Evolutionary conservation across 2,329 filamentous ascomycete genomes (phyloP).

Genomic region (Penicillium oxalicum): DNA sequence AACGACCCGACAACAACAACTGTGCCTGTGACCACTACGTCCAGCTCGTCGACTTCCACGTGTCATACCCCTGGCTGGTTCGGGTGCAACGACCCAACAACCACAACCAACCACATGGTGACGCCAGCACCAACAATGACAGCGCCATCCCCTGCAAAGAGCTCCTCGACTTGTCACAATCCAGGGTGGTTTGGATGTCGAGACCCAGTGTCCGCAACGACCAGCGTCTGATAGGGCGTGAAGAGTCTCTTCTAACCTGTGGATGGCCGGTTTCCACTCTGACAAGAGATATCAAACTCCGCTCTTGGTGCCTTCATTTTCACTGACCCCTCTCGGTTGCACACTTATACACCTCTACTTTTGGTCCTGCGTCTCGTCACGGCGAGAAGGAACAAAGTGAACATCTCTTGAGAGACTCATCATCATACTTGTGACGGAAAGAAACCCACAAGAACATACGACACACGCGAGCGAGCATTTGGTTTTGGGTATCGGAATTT

Average conservation of each 20-base stretch:
- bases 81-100: conserved; percentile 22
- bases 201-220: conserved; percentile 4
- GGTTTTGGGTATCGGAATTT: not conserved
- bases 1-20: conserved; percentile 31
- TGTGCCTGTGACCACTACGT: conserved; percentile 5
- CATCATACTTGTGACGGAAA: too few relatives aligned
- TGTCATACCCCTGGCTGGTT: conserved; percentile 32
- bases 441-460: not conserved
- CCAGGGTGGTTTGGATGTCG: conserved; percentile 12
- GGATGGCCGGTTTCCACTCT: too few relatives aligned
- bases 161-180: conserved; percentile 10
- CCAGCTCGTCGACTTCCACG: conserved; percentile 11
- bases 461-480: conserved; percentile 4
- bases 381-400: too few relatives aligned
- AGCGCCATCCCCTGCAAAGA: not conserved
- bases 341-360: conserved; percentile 1
- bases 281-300: not conserved
- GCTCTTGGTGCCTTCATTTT: not conserved
- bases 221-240: not conserved
- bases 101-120: not conserved
- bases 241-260: not conserved
- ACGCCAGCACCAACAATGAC: conserved; percentile 6
- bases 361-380: too few relatives aligned
- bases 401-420: too few relatives aligned
- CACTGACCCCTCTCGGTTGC: not conserved